Evolutionary conservation across 139 green algal species (phyloP).

Genomic region (Tetraselmis chui): DNA sequence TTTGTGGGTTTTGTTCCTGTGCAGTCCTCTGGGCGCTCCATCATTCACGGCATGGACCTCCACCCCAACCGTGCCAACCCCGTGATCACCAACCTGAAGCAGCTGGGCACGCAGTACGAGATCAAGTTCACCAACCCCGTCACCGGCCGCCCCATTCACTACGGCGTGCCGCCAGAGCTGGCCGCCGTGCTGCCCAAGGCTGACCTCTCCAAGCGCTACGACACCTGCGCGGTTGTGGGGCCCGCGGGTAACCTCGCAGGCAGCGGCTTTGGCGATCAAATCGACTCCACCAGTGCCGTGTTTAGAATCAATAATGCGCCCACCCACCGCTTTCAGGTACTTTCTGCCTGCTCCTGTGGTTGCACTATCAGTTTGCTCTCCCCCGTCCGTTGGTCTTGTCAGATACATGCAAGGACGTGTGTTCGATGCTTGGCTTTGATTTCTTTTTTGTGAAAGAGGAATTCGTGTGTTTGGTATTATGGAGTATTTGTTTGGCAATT

Average conservation of each 20-base stretch:
- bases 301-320: no score
- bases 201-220: constrained; percentile 12
- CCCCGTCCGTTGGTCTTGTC: no score
- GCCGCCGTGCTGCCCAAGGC: constrained; percentile 7
- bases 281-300: no score
- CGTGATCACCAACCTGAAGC: constrained; percentile 1
- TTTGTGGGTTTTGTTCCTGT: constrained; percentile 3
- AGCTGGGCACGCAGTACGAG: constrained; percentile 10
- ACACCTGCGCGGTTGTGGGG: constrained; percentile 5
- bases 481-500: no score
- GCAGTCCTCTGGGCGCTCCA: not conserved
- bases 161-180: constrained; percentile 12
- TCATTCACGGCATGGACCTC: constrained; percentile 9
- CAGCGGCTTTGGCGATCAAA: not conserved
- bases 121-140: not conserved
- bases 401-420: no score
- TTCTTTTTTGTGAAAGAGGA: no score
- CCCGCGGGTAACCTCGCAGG: not conserved
- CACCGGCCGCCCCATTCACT: constrained; percentile 2
- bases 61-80: not conserved
- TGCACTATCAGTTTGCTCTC: no score
- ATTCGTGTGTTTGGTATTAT: no score
- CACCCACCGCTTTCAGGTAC: no score
- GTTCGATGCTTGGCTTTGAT: no score
- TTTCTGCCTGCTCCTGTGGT: no score